Evolutionary conservation across 2,329 filamentous ascomycete species (phyloP), one percentile per base, ranked within the genome.

Genomic region (Cytospora paraplurivora): DNA sequence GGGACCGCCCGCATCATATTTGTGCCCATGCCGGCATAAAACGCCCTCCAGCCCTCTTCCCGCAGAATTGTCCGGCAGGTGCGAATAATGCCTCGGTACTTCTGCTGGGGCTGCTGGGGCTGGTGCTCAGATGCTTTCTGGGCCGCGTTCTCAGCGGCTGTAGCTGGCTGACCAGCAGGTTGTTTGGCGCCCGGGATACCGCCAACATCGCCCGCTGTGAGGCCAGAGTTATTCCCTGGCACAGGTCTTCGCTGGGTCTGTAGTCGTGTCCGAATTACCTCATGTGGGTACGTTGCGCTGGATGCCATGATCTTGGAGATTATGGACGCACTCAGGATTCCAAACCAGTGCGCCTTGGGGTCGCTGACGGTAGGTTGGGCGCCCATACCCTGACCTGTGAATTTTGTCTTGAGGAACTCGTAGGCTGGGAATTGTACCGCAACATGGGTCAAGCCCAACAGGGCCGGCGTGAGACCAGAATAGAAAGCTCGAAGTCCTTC

Each of bases 381-480:
- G 50, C 94, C 95, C 85, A 97, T 96, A 59, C 90, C 89, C 64
- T 91, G 84, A 1, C 95, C 95, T 0, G 94, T 98, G 72, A 99
- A 97, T 65, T 85, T 87, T 71, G 87, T 91, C 78, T 96, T 97
- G 73, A 99, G 84, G 72, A 87, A 97, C 75, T 99, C 95, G 72
- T 99, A 99, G 0, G 95, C 86, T 0, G 95, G 95, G 70, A 99
- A 98, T 74, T 99, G 95, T 21, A 99, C 95, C 21, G 95, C 95
- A 47, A 99, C 95, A 73, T 99, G 95, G 0, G 93, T 92, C 59
- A 99, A 83, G 7, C 95, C 95, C 5, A 99, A 85, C 7, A 99
- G 83, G 1, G 95, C 95, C 0, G 95, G 95, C 0, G 93, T 92
- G 38, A 99, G 85, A 12, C 95, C 95, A 0, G 95, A 97, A 76